Evolutionary conservation across 768 basidiomycete genomes (phyloP).

Genomic region (Symmetrospora coprosmae): DNA sequence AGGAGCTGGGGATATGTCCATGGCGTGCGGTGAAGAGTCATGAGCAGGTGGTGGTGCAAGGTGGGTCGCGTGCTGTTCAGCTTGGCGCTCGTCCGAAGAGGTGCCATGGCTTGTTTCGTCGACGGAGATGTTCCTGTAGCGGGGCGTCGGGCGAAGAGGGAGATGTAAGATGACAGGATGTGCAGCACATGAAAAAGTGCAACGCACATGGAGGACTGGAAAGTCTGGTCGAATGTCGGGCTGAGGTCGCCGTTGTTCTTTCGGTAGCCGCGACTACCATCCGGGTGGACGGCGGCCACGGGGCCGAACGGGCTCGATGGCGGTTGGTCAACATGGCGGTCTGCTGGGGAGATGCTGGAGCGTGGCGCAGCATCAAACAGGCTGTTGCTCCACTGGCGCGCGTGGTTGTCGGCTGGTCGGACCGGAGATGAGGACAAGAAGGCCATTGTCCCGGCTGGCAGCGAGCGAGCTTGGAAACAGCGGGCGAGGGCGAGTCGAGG

Average conservation of each 20-base stretch:
- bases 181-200: neutral
- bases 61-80: neutral
- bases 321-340: no score
- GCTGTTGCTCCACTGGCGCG: neutral
- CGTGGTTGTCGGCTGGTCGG: neutral
- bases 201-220: slow-evolving; percentile 4
- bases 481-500: no score
- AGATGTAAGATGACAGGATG: neutral
- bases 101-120: neutral
- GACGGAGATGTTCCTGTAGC: slow-evolving; percentile 18
- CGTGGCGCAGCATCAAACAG: neutral
- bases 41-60: neutral
- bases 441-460: neutral
- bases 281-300: neutral
- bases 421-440: slow-evolving; percentile 18
- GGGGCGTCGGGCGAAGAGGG: neutral
- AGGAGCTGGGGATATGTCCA: slow-evolving; percentile 5
- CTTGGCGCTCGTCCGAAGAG: neutral
- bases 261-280: neutral
- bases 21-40: neutral
- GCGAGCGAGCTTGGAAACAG: no score
- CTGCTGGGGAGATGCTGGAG: no score
- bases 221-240: slow-evolving; percentile 16
- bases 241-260: slow-evolving; percentile 2
- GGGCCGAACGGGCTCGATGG: neutral